These are phyloP conservation scores for Arxiozyma slooffiae DNA, from an alignment of 1,139 yeast species.

Conservation along the genomic window DNA sequence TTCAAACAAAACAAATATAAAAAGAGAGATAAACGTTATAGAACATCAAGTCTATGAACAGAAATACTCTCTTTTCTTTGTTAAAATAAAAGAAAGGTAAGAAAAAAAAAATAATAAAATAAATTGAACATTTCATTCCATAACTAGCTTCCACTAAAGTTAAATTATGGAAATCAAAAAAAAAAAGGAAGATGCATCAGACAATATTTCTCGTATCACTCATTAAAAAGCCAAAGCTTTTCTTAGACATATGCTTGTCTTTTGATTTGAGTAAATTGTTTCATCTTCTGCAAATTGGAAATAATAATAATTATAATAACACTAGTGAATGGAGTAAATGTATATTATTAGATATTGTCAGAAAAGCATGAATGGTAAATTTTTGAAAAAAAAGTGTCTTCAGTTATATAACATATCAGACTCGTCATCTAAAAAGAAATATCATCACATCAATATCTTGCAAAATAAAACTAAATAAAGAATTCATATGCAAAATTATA, in stretches of 20 bases:
- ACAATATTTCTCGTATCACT: conserved; percentile 24
- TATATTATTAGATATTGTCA: conserved; percentile 35
- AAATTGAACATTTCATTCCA: neutral
- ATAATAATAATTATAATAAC: conserved; percentile 14
- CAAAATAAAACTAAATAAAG: neutral
- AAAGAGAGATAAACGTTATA: neutral
- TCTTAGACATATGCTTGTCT: conserved; percentile 99
- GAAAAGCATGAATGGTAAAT: conserved; percentile 94
- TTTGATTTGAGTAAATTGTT: conserved; percentile 30
- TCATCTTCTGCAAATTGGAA: conserved; percentile 49
- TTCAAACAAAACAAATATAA: neutral
- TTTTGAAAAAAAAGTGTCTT: conserved; percentile 59
- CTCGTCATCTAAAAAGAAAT: conserved; percentile 82
- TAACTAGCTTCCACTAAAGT: neutral
- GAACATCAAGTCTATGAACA: neutral
- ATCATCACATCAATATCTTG: neutral
- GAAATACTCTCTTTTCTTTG: no score
- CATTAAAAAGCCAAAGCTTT: conserved; percentile 13
- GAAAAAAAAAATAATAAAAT: no score
- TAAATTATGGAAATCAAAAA: neutral
- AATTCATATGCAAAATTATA: neutral
- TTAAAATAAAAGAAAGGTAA: neutral
- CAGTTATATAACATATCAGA: conserved; percentile 81
- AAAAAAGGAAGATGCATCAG: conserved; percentile 17
- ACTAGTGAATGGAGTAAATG: conserved; percentile 4